Percentiles rank a stretch among this genome's conserved stretches.
These are phyloP conservation scores for Monilinia vaccinii-corymbosi DNA, from an alignment of 2,329 filamentous ascomycete genomes.

Conservation along the genomic window DNA sequence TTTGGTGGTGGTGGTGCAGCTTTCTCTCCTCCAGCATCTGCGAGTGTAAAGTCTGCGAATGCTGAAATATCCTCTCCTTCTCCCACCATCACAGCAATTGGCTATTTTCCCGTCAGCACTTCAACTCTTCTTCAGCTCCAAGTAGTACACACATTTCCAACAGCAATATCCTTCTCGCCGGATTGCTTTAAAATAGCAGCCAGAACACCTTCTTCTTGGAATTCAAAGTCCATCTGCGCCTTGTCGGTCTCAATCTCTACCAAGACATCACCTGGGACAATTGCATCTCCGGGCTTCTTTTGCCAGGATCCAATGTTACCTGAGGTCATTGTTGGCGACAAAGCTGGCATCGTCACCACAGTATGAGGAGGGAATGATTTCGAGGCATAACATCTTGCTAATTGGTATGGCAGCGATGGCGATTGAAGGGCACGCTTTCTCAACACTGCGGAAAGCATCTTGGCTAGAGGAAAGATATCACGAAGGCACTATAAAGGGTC, in stretches of 20 bases:
- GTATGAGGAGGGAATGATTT: conserved; percentile 92
- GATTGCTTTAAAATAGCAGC: conserved; percentile 90
- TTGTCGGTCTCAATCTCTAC: conserved; percentile 99
- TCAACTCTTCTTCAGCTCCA: conserved; percentile 15
- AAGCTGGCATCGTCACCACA: conserved; percentile 92
- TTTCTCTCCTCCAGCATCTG: conserved; percentile 84
- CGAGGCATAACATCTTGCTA: conserved; percentile 45
- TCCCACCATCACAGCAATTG: conserved; percentile 90
- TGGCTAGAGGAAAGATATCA: conserved; percentile 22
- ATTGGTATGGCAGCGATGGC: conserved; percentile 41
- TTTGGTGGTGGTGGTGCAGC: conserved; percentile 55
- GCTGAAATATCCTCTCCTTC: conserved; percentile 79
- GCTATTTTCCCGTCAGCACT: conserved; percentile 45
- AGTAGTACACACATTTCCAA: conserved; percentile 73
- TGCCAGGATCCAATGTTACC: conserved; percentile 97
- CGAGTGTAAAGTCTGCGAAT: conserved; percentile 80
- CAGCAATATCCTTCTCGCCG: conserved; percentile 86
- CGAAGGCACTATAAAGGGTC: conserved; percentile 16
- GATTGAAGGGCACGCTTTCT: conserved; percentile 51
- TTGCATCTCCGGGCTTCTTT: conserved; percentile 85
- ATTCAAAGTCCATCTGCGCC: conserved; percentile 99
- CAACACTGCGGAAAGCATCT: conserved; percentile 55
- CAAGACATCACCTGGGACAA: conserved; percentile 86
- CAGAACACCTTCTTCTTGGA: conserved; percentile 93
- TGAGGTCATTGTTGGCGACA: conserved; percentile 94